These are phyloP conservation scores for Cyberlindnera misumaiensis DNA, from an alignment of 805 yeast species.

Conservation along the genomic window DNA sequence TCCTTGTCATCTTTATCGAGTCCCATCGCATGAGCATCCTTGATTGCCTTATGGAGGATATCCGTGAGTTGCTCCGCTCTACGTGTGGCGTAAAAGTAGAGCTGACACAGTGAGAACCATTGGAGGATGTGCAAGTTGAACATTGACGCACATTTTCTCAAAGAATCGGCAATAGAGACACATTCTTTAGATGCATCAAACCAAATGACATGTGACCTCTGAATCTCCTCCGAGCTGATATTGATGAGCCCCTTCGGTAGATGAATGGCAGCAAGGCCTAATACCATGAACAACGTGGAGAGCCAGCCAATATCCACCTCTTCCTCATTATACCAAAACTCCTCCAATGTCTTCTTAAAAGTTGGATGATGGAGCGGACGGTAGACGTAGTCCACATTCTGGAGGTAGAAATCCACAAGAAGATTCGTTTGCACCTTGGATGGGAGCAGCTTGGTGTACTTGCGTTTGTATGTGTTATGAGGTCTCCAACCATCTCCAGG, in stretches of 20 bases:
- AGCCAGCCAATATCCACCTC: constrained; percentile 21
- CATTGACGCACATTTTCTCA: constrained; percentile 7
- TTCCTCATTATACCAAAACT: constrained; percentile 17
- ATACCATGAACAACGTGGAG: constrained; percentile 18
- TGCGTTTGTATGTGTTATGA: constrained; percentile 13
- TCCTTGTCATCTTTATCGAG: constrained; percentile 21
- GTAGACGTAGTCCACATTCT: constrained; percentile 24
- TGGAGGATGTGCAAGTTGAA: constrained; percentile 19
- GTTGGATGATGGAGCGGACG: constrained; percentile 26
- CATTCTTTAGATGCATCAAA: constrained; percentile 23
- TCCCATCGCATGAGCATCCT: constrained; percentile 21
- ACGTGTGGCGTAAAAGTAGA: constrained; percentile 25
- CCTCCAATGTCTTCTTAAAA: constrained; percentile 13
- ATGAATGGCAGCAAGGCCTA: constrained; percentile 22
- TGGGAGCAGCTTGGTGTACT: constrained; percentile 17
- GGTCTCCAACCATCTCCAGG: background rate
- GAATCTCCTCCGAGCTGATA: constrained; percentile 20
- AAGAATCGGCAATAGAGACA: constrained; percentile 13
- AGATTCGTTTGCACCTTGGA: constrained; percentile 20
- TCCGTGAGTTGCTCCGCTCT: constrained; percentile 22
- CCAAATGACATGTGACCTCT: constrained; percentile 22
- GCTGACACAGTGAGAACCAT: constrained; percentile 22
- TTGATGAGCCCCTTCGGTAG: constrained; percentile 23
- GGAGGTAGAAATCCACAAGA: constrained; percentile 22
- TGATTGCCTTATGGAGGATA: constrained; percentile 16